Percentiles rank a stretch among this genome's conserved stretches.
Evolutionary conservation across 257 asterid species (phyloP).

Genomic region (Petunia secreta): DNA sequence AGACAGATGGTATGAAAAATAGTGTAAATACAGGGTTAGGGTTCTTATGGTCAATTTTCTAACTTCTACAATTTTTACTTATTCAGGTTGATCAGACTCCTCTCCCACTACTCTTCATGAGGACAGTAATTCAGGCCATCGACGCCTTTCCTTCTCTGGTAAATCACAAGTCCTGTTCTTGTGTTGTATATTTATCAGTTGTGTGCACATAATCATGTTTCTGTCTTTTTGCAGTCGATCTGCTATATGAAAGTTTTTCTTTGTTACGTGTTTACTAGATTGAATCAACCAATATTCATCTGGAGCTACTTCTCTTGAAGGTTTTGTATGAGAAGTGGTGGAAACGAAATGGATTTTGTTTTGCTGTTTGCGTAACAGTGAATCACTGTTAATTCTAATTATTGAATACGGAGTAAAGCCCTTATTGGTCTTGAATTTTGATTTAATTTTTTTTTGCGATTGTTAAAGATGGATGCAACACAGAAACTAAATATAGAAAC

Average conservation of each 20-base stretch:
- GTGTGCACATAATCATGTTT: background rate
- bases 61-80: background rate
- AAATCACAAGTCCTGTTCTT: conserved; percentile 27
- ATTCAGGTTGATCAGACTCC: conserved; percentile 88
- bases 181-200: conserved; percentile 15
- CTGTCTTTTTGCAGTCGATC: background rate
- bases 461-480: no score
- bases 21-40: background rate
- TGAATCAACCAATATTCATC: no score
- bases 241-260: background rate
- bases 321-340: no score
- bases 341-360: no score
- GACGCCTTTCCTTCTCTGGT: conserved; percentile 97
- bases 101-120: conserved; percentile 90
- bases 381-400: no score
- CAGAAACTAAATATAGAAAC: background rate
- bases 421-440: conserved; percentile 19
- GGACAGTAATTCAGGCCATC: conserved; percentile 98
- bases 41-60: background rate
- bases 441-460: no score
- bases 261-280: no score
- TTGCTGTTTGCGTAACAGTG: no score
- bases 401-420: no score
- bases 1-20: conserved; percentile 75
- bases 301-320: no score